phyloP scores from a whole-genome alignment of 1,284 basidiomycete species.

The Apiotrichum domesticum region DNA sequence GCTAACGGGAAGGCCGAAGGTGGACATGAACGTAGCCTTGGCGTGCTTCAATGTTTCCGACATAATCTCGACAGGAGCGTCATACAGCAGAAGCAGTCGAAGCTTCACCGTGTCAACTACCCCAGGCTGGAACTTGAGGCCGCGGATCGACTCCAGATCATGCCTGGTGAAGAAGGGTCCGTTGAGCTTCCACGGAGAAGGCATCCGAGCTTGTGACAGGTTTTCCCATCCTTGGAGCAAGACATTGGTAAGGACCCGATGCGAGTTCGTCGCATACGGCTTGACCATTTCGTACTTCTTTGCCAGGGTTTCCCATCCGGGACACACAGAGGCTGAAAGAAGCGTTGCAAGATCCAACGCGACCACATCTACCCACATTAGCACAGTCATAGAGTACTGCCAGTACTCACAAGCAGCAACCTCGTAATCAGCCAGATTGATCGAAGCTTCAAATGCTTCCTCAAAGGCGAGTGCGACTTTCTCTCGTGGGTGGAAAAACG shows the following conservation, averaged over 20 bases:
- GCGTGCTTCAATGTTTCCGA: constrained; percentile 1
- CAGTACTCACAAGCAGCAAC: constrained; percentile 21
- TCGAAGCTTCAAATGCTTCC: constrained; percentile 19
- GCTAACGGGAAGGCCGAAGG: constrained; percentile 13
- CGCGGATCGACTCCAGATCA: constrained; percentile 12
- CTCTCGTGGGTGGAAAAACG: constrained; percentile 2
- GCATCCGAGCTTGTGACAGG: constrained; percentile 1
- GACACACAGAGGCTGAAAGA: constrained; percentile 8
- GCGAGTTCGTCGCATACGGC: constrained; percentile 14
- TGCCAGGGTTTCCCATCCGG: constrained; percentile 9
- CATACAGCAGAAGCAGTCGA: constrained; percentile 26
- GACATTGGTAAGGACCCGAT: constrained; percentile 15
- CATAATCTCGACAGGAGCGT: constrained; percentile 21
- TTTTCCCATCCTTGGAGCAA: constrained; percentile 25
- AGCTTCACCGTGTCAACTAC: constrained; percentile 17
- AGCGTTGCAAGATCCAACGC: constrained; percentile 18
- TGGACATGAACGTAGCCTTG: not conserved
- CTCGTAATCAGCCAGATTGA: constrained; percentile 26
- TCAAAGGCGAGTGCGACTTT: constrained; percentile 5
- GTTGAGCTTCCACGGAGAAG: constrained; percentile 19
- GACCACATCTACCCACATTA: constrained; percentile 15
- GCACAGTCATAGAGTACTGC: too few relatives aligned
- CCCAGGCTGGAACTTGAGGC: constrained; percentile 16
- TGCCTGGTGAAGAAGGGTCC: constrained; percentile 17
- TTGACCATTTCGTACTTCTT: constrained; percentile 21